phyloP scores from a whole-genome alignment of 2,329 filamentous ascomycete species.

The Fusarium torulosum region DNA sequence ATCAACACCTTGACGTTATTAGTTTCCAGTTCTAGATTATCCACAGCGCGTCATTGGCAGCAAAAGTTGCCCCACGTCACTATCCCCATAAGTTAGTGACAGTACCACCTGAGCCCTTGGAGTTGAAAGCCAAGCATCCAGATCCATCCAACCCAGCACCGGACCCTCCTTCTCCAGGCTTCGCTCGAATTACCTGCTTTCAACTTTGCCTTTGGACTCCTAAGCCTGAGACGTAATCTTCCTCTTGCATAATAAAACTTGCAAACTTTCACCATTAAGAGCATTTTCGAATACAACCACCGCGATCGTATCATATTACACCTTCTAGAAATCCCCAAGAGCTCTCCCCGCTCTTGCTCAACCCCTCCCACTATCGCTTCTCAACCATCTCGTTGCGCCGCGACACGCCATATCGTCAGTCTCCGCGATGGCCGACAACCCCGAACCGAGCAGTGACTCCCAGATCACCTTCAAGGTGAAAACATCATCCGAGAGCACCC shows the following conservation, averaged over 20 bases:
- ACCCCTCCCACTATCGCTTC: slow-evolving; percentile 26
- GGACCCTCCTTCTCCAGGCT: slow-evolving; percentile 10
- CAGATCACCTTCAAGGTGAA: slow-evolving; percentile 97
- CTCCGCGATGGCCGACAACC: slow-evolving; percentile 72
- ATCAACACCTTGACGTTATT: not conserved
- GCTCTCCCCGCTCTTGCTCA: slow-evolving; percentile 20
- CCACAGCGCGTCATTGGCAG: slow-evolving; percentile 41
- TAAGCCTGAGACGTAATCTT: not conserved
- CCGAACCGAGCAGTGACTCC: slow-evolving; percentile 71
- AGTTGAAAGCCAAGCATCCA: slow-evolving; percentile 10
- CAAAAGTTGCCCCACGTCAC: slow-evolving; percentile 41
- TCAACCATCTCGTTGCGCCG: slow-evolving; percentile 35
- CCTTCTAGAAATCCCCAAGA: not conserved
- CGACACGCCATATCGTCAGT: slow-evolving; percentile 30
- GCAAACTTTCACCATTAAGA: not conserved
- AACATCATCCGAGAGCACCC: slow-evolving; percentile 90
- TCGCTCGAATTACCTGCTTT: slow-evolving; percentile 18
- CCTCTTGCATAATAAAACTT: not conserved
- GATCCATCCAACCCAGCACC: slow-evolving; percentile 12
- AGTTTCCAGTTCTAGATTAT: slow-evolving; percentile 1
- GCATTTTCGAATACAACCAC: not conserved
- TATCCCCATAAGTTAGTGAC: slow-evolving; percentile 7
- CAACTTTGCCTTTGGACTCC: slow-evolving; percentile 26
- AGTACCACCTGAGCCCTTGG: slow-evolving; percentile 12
- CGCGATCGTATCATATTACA: not conserved